Evolutionary conservation across 2,329 filamentous ascomycete genomes (phyloP).

Genomic region (Chaetomium sp.): DNA sequence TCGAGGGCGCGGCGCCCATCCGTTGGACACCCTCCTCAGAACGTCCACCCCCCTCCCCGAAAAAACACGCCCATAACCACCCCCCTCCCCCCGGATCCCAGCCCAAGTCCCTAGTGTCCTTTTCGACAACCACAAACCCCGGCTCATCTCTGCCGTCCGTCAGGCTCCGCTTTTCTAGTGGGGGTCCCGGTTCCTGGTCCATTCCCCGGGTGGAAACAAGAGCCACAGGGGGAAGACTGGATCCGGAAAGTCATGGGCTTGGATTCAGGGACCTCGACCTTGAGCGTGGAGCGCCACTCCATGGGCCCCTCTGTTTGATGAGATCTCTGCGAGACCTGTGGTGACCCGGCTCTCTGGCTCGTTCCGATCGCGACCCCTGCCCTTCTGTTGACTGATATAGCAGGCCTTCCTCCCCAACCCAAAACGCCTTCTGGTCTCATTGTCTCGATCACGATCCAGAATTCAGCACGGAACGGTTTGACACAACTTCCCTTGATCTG

Average conservation of each 20-base stretch:
- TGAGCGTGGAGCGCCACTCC: background rate
- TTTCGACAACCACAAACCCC: background rate
- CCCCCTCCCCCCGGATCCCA: background rate
- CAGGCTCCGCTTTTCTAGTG: conserved; percentile 2
- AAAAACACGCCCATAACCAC: background rate
- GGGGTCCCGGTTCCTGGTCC: conserved; percentile 3
- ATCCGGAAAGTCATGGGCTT: background rate
- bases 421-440: background rate
- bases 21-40: background rate
- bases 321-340: conserved; percentile 4
- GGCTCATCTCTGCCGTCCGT: conserved; percentile 5
- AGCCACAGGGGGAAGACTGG: background rate
- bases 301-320: background rate
- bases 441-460: background rate
- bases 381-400: conserved; percentile 5
- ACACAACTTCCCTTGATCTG: too few relatives aligned
- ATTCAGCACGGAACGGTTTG: background rate
- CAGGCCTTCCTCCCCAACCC: background rate
- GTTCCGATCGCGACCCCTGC: background rate
- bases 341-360: conserved; percentile 1
- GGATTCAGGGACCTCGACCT: background rate
- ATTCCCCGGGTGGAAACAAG: conserved; percentile 5
- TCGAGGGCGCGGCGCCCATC: background rate
- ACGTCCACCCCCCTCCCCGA: background rate
- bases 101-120: too few relatives aligned